Base-by-base conservation (phyloP, 179 eudicot species). In the Carnegiea gigantea region DNA sequence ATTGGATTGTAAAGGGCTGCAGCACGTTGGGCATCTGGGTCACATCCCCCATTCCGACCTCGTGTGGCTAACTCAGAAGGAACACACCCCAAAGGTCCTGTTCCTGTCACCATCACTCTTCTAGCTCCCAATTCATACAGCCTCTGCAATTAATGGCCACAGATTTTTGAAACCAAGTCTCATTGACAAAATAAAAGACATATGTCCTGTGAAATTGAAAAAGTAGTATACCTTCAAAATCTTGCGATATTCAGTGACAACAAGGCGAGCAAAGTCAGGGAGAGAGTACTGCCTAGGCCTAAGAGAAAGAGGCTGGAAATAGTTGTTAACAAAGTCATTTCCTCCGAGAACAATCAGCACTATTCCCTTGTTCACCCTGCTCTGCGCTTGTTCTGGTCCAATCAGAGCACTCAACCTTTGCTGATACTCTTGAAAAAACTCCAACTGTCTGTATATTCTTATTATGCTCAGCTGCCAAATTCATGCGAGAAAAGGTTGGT, bases 281-380 rank as follows among this genome's bases (percentile, higher is more conserved):
- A 87, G 81, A 70, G 88, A 57, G 48, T 70, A 81, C 54, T 83
- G 88, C 28, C 82, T 44, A 28, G 88, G 73, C 68, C 90, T 79
- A 3, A 72, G 11, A 4, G 88, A 87, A 73, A 81, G 76, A 21
- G 90, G 90, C 72, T 78, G 54, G 80, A 83, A 87, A 77, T 87
- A 87, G 81, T 87, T 87, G 81, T 87, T 87, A 36, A 87, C 90
- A 75, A 87, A 87, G 83, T 87, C 88, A 70, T 87, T 87, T 74
- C 90, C 90, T 17, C 90, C 88, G 1, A 87, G 86, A 23, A 83
- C 86, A 15, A 85, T 87, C 8, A 87, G 85, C 1, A 62, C 77
- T 30, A 87, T 73, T 26, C 74, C 89, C 49, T 81, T 70, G 73
- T 87, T 87, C 13, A 87, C 89, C 9, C 83, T 79, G 13, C 70